Base-by-base conservation (phyloP, 164 flowering plant genomes). In the Malania oleifera region DNA sequence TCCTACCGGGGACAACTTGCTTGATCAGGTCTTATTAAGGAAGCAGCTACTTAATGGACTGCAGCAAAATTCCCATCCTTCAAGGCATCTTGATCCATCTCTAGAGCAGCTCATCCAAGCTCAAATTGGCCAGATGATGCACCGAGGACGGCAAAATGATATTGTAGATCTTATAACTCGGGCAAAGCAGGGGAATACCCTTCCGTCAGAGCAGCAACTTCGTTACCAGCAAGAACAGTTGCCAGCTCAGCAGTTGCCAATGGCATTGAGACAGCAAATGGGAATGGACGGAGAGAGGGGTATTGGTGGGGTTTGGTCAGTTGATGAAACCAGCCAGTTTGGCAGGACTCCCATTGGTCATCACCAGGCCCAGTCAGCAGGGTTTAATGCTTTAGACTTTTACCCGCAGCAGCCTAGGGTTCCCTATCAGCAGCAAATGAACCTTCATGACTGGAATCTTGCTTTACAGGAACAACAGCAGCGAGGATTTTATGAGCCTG, bases 31-130 rank as follows among this genome's bases (percentile, higher is more conserved):
- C 22, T 20, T 53, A 22, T 53, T 53, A 14, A 34, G 56, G 43
- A 53, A 53, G 22, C 17, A 31, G 14, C 27, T 53, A 14, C 43
- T 53, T 7, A 34, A 53, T 53, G 56, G n/a, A 22, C 17, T 18
- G 41, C 56, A 34, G 25, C 56, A 53, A 7, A 53, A 53, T 53
- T 20, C 56, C 9, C 25, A 19, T 19, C 7, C 17, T 19, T 53
- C 56, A 34, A 53, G 41, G 17, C 56, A 53, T 37, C 56, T 53
- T 35, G 56, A 53, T 53, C 56, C 43, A 0, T 53, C 55, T 52
- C 0, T 53, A 10, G 56, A 53, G 20, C 56, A 53, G 56, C 13
- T 53, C 13, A 17, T 53, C 2, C 56, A 53, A 53, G 56, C 41
- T 9, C 34, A 35, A 22, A 34, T 34, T 35, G 56, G 56, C 22